Base-by-base conservation (phyloP, 2,329 filamentous ascomycete species). In the Blumeria hordei region DNA sequence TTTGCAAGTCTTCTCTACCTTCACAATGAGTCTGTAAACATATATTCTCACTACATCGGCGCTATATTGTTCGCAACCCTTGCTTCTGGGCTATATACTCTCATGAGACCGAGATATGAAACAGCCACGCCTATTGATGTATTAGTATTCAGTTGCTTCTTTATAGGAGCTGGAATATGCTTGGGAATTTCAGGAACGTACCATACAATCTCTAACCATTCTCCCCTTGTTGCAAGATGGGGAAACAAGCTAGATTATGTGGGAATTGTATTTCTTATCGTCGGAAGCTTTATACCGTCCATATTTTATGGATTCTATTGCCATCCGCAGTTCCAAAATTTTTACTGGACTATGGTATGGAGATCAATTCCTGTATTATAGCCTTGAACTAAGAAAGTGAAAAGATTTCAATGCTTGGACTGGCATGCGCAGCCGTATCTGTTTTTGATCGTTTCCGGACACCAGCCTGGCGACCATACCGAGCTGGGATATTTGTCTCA, bases 161-260 rank as follows among this genome's bases (percentile, higher is more conserved):
- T 94, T 62, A 70, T 71, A 28, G 86, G 87, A 47, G 84, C 83
- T 1, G 74, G 80, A 33, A 63, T 78, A 36, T 90, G 85, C 62
- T 70, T 92, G 54, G 81, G 83, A 21, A 85, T 88, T 80, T 88
- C 83, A 61, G 83, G 87, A 5, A 84, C 82, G 2, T 98, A 81
- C 65, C 92, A 98, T 66, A 76, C 85, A 1, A 76, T 95, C 51
- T 79, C 75, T 21, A 94, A 95, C 60, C 92, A 98, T 67, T 92
- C 85, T 16, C 77, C 79, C 39, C 68, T 69, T 1, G 85, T 95
- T 12, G 80, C 83, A 1, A 81, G 77, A 58, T 85, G 87, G 72
- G 88, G 88, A 10, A 96, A 96, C 66, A 86, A 94, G 67, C 71
- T 96, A 56, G 92, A 98, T 66, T 96, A 98, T 66, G 78, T 90